phyloP scores from a whole-genome alignment of 2,329 filamentous ascomycete species.

The Blastomyces gilchristii region DNA sequence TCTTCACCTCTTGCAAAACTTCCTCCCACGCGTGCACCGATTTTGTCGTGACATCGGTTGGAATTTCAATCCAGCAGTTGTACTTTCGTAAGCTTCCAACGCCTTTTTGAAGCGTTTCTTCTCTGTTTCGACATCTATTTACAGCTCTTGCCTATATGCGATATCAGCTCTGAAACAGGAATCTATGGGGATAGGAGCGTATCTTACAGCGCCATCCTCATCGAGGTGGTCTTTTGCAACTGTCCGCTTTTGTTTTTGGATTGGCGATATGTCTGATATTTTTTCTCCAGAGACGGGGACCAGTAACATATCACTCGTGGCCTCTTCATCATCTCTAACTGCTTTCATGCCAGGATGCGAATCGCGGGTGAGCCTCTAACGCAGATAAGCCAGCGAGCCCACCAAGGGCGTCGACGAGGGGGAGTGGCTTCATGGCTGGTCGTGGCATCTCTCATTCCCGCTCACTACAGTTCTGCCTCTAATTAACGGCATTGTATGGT shows the following conservation, averaged over 20 bases:
- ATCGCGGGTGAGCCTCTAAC: neutral
- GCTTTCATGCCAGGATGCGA: constrained; percentile 3
- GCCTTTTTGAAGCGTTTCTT: constrained; percentile 3
- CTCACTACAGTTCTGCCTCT: neutral
- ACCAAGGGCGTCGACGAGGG: constrained; percentile 1
- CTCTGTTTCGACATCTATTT: constrained; percentile 1
- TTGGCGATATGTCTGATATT: neutral
- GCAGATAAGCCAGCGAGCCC: constrained; percentile 3
- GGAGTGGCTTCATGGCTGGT: neutral
- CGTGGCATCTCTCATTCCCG: neutral
- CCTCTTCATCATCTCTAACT: neutral
- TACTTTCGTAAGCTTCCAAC: constrained; percentile 3
- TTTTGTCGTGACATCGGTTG: constrained; percentile 1
- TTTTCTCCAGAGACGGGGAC: neutral
- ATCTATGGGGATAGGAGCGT: neutral
- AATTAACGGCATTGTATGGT: neutral
- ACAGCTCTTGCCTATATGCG: neutral
- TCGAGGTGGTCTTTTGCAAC: neutral
- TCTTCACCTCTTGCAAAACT: constrained; percentile 1
- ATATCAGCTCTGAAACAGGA: neutral
- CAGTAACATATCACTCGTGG: neutral
- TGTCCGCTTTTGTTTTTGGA: neutral
- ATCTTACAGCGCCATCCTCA: constrained; percentile 1
- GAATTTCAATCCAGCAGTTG: constrained; percentile 3
- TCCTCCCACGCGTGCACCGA: constrained; percentile 3